A percentile compares a stretch with the other conserved stretches of the same genome.
Evolutionary conservation across 2,329 filamentous ascomycete genomes (phyloP).

Genomic region (Dothistroma septosporum): DNA sequence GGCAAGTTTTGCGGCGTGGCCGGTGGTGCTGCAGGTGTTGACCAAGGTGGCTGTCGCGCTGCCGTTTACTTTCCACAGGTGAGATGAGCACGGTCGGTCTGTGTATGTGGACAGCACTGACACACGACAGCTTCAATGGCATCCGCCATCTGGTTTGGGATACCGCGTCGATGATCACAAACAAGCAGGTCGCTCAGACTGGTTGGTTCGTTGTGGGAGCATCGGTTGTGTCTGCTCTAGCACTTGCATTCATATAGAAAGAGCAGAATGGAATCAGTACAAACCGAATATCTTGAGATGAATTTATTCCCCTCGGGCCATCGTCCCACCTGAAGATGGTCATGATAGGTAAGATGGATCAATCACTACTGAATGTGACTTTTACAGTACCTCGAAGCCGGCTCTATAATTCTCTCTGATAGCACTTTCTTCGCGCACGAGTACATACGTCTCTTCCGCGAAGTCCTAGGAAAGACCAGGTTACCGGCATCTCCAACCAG

Average conservation of each 20-base stretch:
- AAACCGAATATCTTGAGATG: background rate
- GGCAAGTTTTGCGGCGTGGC: conserved; percentile 60
- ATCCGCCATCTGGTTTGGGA: conserved; percentile 70
- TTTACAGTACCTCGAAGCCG: too few relatives aligned
- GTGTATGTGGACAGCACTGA: background rate
- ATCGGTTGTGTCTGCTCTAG: conserved; percentile 48
- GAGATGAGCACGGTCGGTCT: background rate
- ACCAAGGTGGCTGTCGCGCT: conserved; percentile 58
- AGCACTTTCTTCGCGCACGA: too few relatives aligned
- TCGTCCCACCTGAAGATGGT: background rate
- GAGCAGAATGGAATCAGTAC: conserved; percentile 3
- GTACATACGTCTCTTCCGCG: too few relatives aligned
- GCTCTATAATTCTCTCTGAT: too few relatives aligned
- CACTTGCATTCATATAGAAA: conserved; percentile 41
- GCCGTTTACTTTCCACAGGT: conserved; percentile 62
- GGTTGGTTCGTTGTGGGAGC: conserved; percentile 61
- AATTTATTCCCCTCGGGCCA: background rate
- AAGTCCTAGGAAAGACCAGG: too few relatives aligned
- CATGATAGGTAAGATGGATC: background rate
- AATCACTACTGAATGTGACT: too few relatives aligned
- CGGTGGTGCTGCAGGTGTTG: conserved; percentile 54
- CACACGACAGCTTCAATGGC: conserved; percentile 53
- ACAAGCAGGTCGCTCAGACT: conserved; percentile 60
- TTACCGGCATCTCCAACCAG: too few relatives aligned
- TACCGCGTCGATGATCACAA: conserved; percentile 57